These are phyloP conservation scores for Bodo saltans DNA, from an alignment of 78 protist species.

Conservation along the genomic window DNA sequence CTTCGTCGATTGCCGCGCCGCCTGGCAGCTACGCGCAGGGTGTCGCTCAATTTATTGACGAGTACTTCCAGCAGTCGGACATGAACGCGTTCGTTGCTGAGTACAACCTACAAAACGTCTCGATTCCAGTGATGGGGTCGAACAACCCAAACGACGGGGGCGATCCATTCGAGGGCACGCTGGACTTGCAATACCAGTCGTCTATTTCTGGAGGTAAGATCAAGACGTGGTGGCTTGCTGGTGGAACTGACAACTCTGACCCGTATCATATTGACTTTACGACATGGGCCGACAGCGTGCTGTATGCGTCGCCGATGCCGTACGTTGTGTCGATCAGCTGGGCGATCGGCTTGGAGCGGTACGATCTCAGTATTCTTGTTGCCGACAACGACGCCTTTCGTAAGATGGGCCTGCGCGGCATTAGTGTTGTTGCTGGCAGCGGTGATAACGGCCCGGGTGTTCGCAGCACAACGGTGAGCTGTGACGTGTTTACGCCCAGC, in stretches of 20 bases:
- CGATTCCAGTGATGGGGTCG: neutral
- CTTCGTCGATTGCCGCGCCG: neutral
- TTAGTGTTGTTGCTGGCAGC: slow-evolving; percentile 10
- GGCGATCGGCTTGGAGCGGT: neutral
- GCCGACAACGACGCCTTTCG: slow-evolving; percentile 4
- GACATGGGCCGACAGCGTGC: neutral
- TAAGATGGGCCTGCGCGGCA: slow-evolving; percentile 31
- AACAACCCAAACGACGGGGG: neutral
- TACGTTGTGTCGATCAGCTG: slow-evolving; percentile 5
- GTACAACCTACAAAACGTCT: neutral
- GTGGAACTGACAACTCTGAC: neutral
- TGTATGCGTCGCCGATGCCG: neutral
- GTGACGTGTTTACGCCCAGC: neutral
- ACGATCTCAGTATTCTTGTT: neutral
- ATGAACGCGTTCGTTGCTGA: neutral
- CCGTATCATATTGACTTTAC: neutral
- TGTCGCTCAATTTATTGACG: neutral
- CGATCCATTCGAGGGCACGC: slow-evolving; percentile 12
- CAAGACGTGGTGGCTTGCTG: slow-evolving; percentile 2
- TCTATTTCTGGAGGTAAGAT: neutral
- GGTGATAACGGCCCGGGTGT: slow-evolving; percentile 46
- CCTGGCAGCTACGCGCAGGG: neutral
- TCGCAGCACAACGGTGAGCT: neutral
- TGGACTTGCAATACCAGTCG: slow-evolving; percentile 29
- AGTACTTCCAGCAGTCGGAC: neutral